Evolutionary conservation across 2,329 filamentous ascomycete genomes (phyloP), one percentile per base, ranked within the genome.

Genomic region (Fusarium concolor): DNA sequence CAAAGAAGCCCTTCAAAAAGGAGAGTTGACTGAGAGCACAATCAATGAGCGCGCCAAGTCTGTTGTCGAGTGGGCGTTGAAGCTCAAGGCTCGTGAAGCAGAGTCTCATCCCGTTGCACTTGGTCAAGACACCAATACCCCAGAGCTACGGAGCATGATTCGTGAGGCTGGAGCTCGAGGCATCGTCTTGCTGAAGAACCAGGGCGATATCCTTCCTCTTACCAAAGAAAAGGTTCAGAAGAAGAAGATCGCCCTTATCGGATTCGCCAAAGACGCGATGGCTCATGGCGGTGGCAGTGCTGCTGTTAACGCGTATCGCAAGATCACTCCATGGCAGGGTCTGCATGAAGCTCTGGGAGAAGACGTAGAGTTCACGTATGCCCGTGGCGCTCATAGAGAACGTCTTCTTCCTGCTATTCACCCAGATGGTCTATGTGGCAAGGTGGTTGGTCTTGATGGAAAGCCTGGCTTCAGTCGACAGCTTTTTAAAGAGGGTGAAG

Each of bases 171-270:
- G 70, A 6, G 70, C 71, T 1, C 84, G 88, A 57, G 87, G 86
- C 0, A 86, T 90, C 12, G 87, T 90, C 2, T 81, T 91, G 12
- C 78, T 91, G 38, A 90, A 90, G 77, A 91, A 91, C 60, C 81
- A 88, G 20, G 81, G 82, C 29, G 76, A 78, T 12, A 76, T 86
- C 3, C 79, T 91, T 2, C 89, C 89, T 1, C 71, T 87, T 6
- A 81, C 62, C 2, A 72, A 63, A 10, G 58, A 65, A 5, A 65
- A 66, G 2, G 47, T 68, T 3, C 54, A 57, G 10, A 68, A 62
- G 15, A 76, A 76, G 54, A 76, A 67, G 12, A 63, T 75, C 26
- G 75, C 75, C 2, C 56, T 79, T 0, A 67, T 79, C 11, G 78
- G 78, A 1, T 76, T 78, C 42, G 59, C 75, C 10, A 77, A 75